phyloP scores from a whole-genome alignment of 805 yeast species.

The Nakazawaea holstii region DNA sequence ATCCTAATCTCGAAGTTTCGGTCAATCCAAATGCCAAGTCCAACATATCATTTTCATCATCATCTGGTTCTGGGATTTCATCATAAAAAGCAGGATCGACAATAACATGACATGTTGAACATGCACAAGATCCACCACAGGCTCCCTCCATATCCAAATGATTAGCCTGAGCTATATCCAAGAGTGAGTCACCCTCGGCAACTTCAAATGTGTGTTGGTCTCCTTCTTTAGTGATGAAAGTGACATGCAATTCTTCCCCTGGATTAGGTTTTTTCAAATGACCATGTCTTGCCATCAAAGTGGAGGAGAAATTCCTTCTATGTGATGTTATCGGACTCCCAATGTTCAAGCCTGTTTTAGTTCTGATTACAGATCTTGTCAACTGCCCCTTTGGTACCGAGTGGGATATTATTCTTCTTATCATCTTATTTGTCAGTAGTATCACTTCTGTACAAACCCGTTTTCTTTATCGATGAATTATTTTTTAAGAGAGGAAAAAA shows the following conservation, averaged over 20 bases:
- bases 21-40: constrained; percentile 97
- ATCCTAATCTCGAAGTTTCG: constrained; percentile 93
- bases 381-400: not conserved
- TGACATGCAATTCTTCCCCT: constrained; percentile 85
- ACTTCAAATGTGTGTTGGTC: constrained; percentile 76
- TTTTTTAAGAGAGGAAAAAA: too few relatives aligned
- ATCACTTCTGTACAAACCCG: not conserved
- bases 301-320: not conserved
- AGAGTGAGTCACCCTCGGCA: constrained; percentile 83
- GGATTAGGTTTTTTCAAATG: constrained; percentile 87
- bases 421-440: not conserved
- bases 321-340: not conserved
- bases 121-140: constrained; percentile 98
- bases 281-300: constrained; percentile 48
- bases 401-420: not conserved
- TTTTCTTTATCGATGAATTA: too few relatives aligned
- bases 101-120: constrained; percentile 95
- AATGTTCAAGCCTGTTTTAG: not conserved
- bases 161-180: constrained; percentile 93
- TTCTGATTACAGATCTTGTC: not conserved
- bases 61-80: constrained; percentile 87
- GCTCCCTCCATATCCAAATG: constrained; percentile 97
- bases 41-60: constrained; percentile 97
- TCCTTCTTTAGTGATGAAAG: constrained; percentile 92
- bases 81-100: constrained; percentile 95